Percentiles rank a stretch among this genome's conserved stretches.
phyloP scores from a whole-genome alignment of 495 filamentous ascomycete genomes.

The Zalerion maritima region DNA sequence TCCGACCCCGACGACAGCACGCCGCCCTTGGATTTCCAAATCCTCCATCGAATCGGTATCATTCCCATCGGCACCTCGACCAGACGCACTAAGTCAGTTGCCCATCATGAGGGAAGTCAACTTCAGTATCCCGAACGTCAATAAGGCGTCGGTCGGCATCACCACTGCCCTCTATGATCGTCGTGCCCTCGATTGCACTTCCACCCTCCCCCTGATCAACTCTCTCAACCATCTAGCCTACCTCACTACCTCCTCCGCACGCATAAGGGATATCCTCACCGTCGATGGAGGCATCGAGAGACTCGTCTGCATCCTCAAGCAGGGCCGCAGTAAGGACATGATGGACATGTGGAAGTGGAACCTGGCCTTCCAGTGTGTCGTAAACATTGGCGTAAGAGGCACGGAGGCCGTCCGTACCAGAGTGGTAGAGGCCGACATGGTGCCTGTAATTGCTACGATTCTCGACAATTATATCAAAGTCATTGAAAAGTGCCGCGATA shows the following conservation, averaged over 20 bases:
- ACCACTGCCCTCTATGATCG: slow-evolving; percentile 97
- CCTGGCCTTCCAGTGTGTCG: slow-evolving; percentile 92
- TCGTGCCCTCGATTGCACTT: slow-evolving; percentile 93
- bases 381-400: slow-evolving; percentile 94
- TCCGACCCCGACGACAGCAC: no score
- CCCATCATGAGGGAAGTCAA: slow-evolving; percentile 93
- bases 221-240: slow-evolving; percentile 96
- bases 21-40: no score
- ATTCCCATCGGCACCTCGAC: no score
- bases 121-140: slow-evolving; percentile 98
- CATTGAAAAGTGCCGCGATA: slow-evolving; percentile 76
- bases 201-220: slow-evolving; percentile 92
- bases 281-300: slow-evolving; percentile 96
- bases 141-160: slow-evolving; percentile 98
- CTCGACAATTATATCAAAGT: slow-evolving; percentile 97
- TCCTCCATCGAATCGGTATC: no score
- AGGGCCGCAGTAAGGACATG: slow-evolving; percentile 88
- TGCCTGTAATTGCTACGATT: slow-evolving; percentile 97
- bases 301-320: slow-evolving; percentile 92
- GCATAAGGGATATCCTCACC: slow-evolving; percentile 92
- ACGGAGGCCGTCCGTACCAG: slow-evolving; percentile 85
- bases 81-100: no score
- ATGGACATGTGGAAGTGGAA: slow-evolving; percentile 99
- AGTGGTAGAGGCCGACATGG: slow-evolving; percentile 97
- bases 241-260: slow-evolving; percentile 93